Evolutionary conservation across 345 rosid genomes (phyloP).

Genomic region (Gossypium arboreum): DNA sequence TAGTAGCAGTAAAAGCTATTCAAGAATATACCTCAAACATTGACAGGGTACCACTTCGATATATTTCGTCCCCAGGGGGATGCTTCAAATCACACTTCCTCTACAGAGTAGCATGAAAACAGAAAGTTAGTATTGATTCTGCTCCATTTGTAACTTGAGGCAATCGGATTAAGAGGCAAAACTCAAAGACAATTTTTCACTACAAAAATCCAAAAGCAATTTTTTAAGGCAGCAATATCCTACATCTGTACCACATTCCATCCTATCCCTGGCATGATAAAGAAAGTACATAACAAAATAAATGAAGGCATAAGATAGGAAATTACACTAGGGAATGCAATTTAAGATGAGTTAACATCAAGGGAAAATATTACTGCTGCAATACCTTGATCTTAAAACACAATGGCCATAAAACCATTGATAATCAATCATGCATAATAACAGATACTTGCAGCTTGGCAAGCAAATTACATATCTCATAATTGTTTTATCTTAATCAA

Average conservation of each 20-base stretch:
- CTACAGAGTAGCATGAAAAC: constrained; percentile 30
- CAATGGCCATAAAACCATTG: not conserved
- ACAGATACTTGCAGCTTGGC: not conserved
- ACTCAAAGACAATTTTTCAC: not conserved
- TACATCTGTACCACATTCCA: not conserved
- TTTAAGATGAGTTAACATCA: not conserved
- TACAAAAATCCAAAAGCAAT: not conserved
- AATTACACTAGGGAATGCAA: not conserved
- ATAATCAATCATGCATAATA: not conserved
- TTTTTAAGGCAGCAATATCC: not conserved
- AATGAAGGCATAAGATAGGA: not conserved
- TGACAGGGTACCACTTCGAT: constrained; percentile 90
- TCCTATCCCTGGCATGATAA: constrained; percentile 2
- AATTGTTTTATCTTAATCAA: not conserved
- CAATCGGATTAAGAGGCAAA: not conserved
- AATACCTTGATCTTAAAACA: not conserved
- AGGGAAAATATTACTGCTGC: not conserved
- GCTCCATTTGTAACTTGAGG: not conserved
- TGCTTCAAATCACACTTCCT: constrained; percentile 96
- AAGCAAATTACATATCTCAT: not conserved
- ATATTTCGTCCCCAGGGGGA: constrained; percentile 99
- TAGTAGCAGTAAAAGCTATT: not conserved
- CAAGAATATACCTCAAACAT: constrained; percentile 83
- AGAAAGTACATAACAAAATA: not conserved
- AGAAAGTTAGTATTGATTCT: constrained; percentile 7